These are phyloP conservation scores for Oldenlandia corymbosa DNA, from an alignment of 257 asterid species.

Conservation along the genomic window DNA sequence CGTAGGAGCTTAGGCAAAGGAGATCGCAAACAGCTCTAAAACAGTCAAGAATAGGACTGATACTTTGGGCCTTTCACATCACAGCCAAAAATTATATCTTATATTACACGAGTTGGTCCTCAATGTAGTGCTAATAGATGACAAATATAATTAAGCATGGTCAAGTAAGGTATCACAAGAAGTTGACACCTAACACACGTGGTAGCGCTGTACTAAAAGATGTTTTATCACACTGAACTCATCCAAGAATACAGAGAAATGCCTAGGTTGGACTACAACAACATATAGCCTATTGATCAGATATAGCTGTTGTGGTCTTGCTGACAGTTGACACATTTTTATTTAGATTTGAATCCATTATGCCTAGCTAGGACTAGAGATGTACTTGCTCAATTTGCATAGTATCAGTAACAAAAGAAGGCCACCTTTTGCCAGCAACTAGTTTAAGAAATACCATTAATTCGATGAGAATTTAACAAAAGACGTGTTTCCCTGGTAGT, in stretches of 20 bases:
- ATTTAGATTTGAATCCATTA: no score
- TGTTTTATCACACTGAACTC: not conserved
- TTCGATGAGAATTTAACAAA: not conserved
- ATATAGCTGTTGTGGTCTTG: no score
- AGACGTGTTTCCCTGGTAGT: not conserved
- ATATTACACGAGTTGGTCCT: not conserved
- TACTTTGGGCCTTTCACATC: not conserved
- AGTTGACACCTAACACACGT: not conserved
- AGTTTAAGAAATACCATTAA: not conserved
- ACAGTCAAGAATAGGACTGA: no score
- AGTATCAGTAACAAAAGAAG: not conserved
- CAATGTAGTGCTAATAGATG: not conserved
- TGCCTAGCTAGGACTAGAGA: not conserved
- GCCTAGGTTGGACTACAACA: not conserved
- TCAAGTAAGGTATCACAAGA: not conserved
- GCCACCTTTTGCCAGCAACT: not conserved
- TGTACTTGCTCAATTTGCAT: not conserved
- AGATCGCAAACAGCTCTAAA: not conserved
- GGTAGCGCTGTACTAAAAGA: not conserved
- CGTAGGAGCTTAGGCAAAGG: no score
- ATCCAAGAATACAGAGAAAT: not conserved
- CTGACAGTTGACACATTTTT: no score
- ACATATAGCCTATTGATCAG: no score
- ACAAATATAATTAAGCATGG: not conserved
- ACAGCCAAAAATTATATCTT: not conserved